These are phyloP conservation scores for Phytophthora citricola DNA, from an alignment of 352 stramenopile species.

Conservation along the genomic window DNA sequence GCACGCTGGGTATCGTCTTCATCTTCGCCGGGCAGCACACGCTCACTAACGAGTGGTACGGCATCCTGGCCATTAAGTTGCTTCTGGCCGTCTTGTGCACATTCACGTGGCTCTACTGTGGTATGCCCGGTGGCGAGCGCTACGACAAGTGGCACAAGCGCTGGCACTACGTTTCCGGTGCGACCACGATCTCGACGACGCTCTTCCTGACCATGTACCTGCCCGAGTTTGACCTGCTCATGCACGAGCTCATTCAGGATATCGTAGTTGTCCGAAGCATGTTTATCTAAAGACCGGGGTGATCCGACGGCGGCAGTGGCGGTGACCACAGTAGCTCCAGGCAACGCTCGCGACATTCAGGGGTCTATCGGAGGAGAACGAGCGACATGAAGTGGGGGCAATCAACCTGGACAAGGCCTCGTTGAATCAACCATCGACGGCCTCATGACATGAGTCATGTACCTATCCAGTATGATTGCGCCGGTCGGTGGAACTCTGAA, in stretches of 20 bases:
- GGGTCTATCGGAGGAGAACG: not conserved
- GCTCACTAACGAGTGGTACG: constrained; percentile 79
- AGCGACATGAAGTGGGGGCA: constrained; percentile 2
- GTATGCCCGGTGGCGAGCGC: constrained; percentile 67
- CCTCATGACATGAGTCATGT: too few species aligned
- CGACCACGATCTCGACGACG: constrained; percentile 79
- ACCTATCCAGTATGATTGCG: too few species aligned
- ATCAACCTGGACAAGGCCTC: not conserved
- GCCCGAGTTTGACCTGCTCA: constrained; percentile 80
- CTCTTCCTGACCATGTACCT: constrained; percentile 79
- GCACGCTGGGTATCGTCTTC: constrained; percentile 72
- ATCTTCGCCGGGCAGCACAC: constrained; percentile 72
- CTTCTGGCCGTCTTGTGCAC: constrained; percentile 57
- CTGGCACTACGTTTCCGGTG: constrained; percentile 85
- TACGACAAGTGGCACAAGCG: constrained; percentile 86
- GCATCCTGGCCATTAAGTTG: constrained; percentile 72
- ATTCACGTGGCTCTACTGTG: constrained; percentile 88
- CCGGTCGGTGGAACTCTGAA: too few species aligned
- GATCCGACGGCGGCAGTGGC: constrained; percentile 7
- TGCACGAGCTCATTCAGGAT: constrained; percentile 79
- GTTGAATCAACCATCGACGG: too few species aligned
- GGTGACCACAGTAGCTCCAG: not conserved
- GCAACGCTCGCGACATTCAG: not conserved
- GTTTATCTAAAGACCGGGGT: constrained; percentile 41
- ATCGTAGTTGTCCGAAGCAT: constrained; percentile 55